phyloP scores from a whole-genome alignment of 768 basidiomycete species.

The Mycena polygramma region DNA sequence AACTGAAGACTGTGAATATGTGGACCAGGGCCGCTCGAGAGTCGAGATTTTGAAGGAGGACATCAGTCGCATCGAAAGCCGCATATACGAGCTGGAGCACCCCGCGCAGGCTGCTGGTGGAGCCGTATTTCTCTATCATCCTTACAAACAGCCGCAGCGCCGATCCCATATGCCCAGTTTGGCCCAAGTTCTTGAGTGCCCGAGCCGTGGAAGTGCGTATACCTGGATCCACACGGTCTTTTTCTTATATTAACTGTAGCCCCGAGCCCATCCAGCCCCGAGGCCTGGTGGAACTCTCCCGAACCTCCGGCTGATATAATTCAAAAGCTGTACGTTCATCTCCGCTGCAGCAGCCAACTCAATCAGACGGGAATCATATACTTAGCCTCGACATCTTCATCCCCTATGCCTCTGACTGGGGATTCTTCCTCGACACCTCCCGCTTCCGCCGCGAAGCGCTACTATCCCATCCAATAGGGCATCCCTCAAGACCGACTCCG shows the following conservation, averaged over 20 bases:
- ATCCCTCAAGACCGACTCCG: slow-evolving; percentile 41
- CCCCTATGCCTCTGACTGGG: slow-evolving; percentile 54
- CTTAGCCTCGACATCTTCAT: slow-evolving; percentile 45
- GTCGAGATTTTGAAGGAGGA: slow-evolving; percentile 57
- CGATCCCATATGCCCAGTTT: slow-evolving; percentile 3
- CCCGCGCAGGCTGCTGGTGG: slow-evolving; percentile 31
- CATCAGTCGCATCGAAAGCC: slow-evolving; percentile 49
- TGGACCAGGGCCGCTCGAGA: slow-evolving; percentile 51
- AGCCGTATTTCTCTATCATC: slow-evolving; percentile 41
- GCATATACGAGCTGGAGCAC: slow-evolving; percentile 52
- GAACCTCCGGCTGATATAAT: slow-evolving; percentile 15
- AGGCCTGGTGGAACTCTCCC: slow-evolving; percentile 19
- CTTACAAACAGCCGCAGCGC: slow-evolving; percentile 39
- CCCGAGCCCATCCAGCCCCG: neutral
- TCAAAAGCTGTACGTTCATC: slow-evolving; percentile 11
- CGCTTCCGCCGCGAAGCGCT: slow-evolving; percentile 51
- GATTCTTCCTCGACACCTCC: slow-evolving; percentile 59
- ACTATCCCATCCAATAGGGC: slow-evolving; percentile 37
- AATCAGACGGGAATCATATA: neutral
- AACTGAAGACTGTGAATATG: slow-evolving; percentile 60
- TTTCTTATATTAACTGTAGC: too few relatives aligned
- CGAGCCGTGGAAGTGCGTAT: neutral
- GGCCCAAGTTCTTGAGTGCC: neutral
- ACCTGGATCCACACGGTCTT: too few relatives aligned
- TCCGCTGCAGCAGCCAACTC: neutral